Conservation (phyloP, 140 eudicot species). For the Artemisia princeps region DNA sequence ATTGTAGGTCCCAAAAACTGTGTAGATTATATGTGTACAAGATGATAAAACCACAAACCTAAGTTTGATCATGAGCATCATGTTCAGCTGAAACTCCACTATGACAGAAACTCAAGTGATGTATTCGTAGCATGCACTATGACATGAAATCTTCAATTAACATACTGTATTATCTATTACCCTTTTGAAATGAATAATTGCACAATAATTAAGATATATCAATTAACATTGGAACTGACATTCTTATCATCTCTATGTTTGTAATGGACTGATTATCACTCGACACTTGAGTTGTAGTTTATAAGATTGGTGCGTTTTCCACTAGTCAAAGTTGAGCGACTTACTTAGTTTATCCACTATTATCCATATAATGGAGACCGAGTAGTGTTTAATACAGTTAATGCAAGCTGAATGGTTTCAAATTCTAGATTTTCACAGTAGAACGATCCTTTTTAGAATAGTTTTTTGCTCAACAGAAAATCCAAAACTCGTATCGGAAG, state of each 20-base stretch:
- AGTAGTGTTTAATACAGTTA: neutral
- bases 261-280: neutral
- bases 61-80: neutral
- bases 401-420: constrained; percentile 12
- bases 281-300: neutral
- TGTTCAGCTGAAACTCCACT: constrained; percentile 1
- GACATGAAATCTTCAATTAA: neutral
- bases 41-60: constrained; percentile 18
- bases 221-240: neutral
- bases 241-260: neutral
- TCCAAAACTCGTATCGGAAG: constrained; percentile 37
- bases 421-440: neutral
- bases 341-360: constrained; percentile 5
- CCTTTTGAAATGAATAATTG: neutral
- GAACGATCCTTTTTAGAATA: constrained; percentile 10
- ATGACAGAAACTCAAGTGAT: constrained; percentile 22
- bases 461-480: constrained; percentile 20
- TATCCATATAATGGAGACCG: constrained; percentile 7
- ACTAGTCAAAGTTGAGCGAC: constrained; percentile 17
- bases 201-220: constrained; percentile 10
- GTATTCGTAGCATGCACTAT: constrained; percentile 16
- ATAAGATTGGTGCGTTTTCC: neutral
- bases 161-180: neutral
- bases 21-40: constrained; percentile 2
- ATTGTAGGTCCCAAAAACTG: constrained; percentile 9